These are phyloP conservation scores for Endotrypanum monterogeii DNA, from an alignment of 208 protist genomes.

Conservation along the genomic window DNA sequence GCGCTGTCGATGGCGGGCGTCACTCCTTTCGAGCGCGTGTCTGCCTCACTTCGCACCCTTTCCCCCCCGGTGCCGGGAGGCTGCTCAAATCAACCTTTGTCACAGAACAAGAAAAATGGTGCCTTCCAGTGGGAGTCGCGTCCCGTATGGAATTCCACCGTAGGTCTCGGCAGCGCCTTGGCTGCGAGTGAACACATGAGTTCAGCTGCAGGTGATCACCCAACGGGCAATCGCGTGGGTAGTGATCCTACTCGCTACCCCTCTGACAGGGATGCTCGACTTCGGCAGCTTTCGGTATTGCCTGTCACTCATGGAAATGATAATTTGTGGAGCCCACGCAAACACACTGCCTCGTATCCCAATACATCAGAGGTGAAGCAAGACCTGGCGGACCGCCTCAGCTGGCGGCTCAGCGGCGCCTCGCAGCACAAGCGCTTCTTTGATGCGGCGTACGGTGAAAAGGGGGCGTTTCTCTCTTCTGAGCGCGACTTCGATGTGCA, in stretches of 20 bases:
- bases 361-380: not conserved
- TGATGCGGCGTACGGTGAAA: slow-evolving; percentile 19
- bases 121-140: not conserved
- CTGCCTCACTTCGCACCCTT: not conserved
- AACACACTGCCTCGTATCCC: not conserved
- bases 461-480: not conserved
- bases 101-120: not conserved
- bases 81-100: not conserved
- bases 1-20: not conserved
- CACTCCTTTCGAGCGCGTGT: not conserved
- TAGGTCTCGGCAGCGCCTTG: not conserved
- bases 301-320: not conserved
- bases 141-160: slow-evolving; percentile 2
- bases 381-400: not conserved
- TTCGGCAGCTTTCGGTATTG: slow-evolving; percentile 4
- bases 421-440: slow-evolving; percentile 35
- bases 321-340: not conserved
- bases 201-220: not conserved
- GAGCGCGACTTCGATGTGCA: not conserved
- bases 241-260: not conserved
- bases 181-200: slow-evolving; percentile 1
- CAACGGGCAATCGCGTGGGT: not conserved
- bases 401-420: slow-evolving; percentile 14
- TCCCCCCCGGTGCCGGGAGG: too few species aligned
- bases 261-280: slow-evolving; percentile 12